These are phyloP conservation scores for Podila clonocystis DNA, from an alignment of 192 early-diverging fungal species.

Conservation along the genomic window DNA sequence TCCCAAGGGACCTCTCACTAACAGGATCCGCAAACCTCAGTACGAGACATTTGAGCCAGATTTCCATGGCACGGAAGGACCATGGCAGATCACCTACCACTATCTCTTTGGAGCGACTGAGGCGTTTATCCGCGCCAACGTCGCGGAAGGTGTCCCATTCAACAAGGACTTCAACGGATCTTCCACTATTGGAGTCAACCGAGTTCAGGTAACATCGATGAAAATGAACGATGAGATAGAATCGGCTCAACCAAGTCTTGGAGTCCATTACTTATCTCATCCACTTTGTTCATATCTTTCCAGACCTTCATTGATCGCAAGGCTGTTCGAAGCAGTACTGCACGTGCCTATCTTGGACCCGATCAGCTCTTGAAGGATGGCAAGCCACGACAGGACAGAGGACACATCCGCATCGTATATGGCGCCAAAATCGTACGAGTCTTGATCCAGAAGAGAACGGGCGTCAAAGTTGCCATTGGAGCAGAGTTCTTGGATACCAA, in stretches of 20 bases:
- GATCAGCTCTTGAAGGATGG: slow-evolving; percentile 16
- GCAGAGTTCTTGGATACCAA: slow-evolving; percentile 42
- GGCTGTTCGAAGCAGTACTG: slow-evolving; percentile 33
- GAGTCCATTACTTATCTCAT: background rate
- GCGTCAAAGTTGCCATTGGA: slow-evolving; percentile 32
- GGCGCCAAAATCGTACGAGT: slow-evolving; percentile 34
- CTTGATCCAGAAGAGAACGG: slow-evolving; percentile 19
- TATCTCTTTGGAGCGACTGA: slow-evolving; percentile 10
- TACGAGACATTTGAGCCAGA: slow-evolving; percentile 31
- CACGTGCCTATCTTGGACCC: slow-evolving; percentile 28
- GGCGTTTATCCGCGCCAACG: slow-evolving; percentile 21
- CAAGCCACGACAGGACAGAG: slow-evolving; percentile 11
- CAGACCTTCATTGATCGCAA: slow-evolving; percentile 31
- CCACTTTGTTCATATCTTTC: background rate
- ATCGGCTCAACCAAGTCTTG: too few species aligned
- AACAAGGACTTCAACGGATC: slow-evolving; percentile 42
- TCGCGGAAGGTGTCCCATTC: slow-evolving; percentile 28
- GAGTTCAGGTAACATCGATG: slow-evolving; percentile 8
- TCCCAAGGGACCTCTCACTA: slow-evolving; percentile 26
- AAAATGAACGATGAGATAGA: background rate
- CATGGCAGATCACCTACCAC: slow-evolving; percentile 39
- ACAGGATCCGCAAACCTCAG: slow-evolving; percentile 14
- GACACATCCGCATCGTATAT: slow-evolving; percentile 30
- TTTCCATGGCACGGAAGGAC: slow-evolving; percentile 28
- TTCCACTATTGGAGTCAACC: slow-evolving; percentile 26